A percentile compares a stretch with the other conserved stretches of the same genome.
Evolutionary conservation across 2,329 filamentous ascomycete genomes (phyloP).

Genomic region (Verticillium nubilum): DNA sequence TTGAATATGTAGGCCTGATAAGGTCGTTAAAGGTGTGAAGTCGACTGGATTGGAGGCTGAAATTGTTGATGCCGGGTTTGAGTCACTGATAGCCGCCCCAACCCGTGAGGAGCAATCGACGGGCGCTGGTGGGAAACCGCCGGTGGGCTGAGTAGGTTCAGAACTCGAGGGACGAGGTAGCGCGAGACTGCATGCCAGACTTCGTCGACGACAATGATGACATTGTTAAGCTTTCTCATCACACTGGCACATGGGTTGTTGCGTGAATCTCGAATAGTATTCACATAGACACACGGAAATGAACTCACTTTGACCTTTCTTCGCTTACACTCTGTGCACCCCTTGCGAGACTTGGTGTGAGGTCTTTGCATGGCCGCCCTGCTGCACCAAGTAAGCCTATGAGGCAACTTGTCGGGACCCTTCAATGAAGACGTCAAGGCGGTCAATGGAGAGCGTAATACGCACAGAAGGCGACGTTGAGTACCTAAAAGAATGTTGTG

Average conservation of each 20-base stretch:
- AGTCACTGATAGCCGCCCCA: neutral
- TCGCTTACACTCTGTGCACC: neutral
- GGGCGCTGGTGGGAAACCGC: no score
- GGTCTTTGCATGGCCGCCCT: neutral
- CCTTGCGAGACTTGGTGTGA: conserved; percentile 1
- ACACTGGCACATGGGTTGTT: conserved; percentile 5
- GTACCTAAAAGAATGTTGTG: no score
- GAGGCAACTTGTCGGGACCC: neutral
- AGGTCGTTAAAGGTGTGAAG: neutral
- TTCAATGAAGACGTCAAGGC: no score
- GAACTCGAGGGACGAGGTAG: neutral
- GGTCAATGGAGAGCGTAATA: no score
- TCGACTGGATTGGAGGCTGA: neutral
- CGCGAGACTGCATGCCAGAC: conserved; percentile 20
- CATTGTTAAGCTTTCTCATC: conserved; percentile 21
- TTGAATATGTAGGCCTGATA: neutral
- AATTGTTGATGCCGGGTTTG: neutral
- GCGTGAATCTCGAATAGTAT: neutral
- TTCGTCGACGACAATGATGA: conserved; percentile 22
- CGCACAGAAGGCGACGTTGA: no score
- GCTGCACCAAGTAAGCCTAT: neutral
- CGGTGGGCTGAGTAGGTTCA: neutral
- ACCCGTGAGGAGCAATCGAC: neutral
- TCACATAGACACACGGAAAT: no score
- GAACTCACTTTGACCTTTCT: conserved; percentile 1